Evolutionary conservation across 106 monocot species (phyloP).

Genomic region (Dioscorea alata): DNA sequence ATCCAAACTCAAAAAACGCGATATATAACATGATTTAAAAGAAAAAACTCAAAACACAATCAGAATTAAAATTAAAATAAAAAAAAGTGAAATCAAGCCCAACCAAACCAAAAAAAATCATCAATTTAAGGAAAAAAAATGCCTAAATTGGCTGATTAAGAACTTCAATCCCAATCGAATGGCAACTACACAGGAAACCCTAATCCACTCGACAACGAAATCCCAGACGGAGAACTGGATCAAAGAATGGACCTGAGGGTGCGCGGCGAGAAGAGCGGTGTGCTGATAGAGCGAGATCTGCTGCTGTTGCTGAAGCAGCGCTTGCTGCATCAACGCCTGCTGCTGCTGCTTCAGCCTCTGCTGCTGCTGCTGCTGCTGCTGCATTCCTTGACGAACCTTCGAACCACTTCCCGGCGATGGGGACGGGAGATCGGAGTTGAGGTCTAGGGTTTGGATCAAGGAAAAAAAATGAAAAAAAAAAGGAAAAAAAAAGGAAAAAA

Average conservation of each 20-base stretch:
- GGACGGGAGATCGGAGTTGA: neutral
- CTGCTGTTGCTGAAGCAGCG: slow-evolving; percentile 13
- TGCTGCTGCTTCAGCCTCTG: slow-evolving; percentile 18
- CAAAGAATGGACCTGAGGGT: neutral
- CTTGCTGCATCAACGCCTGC: slow-evolving; percentile 12
- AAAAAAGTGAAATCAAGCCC: too few relatives aligned
- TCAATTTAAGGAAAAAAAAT: too few relatives aligned
- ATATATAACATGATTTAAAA: too few relatives aligned
- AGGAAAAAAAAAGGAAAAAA: neutral
- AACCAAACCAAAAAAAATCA: too few relatives aligned
- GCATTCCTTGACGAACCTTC: neutral
- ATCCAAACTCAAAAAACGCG: too few relatives aligned
- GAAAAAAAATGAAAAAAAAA: neutral
- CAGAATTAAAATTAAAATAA: too few relatives aligned
- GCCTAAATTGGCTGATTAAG: too few relatives aligned
- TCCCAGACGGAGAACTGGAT: neutral
- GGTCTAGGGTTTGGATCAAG: neutral
- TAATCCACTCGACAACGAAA: neutral
- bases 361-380: slow-evolving; percentile 7
- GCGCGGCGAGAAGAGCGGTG: slow-evolving; percentile 17
- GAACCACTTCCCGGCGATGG: neutral
- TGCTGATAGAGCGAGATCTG: slow-evolving; percentile 12
- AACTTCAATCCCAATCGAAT: too few relatives aligned
- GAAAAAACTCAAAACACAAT: too few relatives aligned
- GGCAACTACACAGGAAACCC: neutral